Evolutionary conservation across 169 alveolate species (phyloP), one percentile per base, ranked within the genome.

Genomic region (Eimeria maxima): DNA sequence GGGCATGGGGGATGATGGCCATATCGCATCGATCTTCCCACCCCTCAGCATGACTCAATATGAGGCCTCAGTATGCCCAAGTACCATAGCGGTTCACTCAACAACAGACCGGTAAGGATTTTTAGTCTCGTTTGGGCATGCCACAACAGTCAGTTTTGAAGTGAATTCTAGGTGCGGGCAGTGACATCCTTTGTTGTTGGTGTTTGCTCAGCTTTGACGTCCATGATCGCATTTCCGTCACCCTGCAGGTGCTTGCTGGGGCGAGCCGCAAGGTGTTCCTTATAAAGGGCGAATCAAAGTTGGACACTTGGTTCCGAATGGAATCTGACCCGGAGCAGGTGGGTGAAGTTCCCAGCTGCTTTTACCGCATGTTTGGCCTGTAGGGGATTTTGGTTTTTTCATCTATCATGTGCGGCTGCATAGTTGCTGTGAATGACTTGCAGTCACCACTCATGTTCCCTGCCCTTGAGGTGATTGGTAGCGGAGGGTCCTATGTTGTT

Each of bases 141-240:
- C 67, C 45, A 20, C 57, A 50, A 27, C 29, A 29, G 8, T 16
- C 50, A 33, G 78, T 22, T 53, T 33, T 29, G 74, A 83, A 14
- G 20, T 83, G 50, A 57, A 24, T 38, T 42, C 33, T 7, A 29
- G 27, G 11, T 55, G 74, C 92, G 29, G 8, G 60, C 38, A 14
- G 24, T 47, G 22, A 24, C 38, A 29, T 4, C 63, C 11, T 29
- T 0, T 47, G 53, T 71, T 14, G 67, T 24, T n/a, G 42, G 16
- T 76, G 83, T n/a, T 60, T 69, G 6, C 87, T 76, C 96, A 96
- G 97, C 73, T 96, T 97, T 53, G 97, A 95, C 71, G 97, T 87
- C 53, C 81, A 95, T 45, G 96, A 97, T 76, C 95, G 98, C 63
- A 97, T 97, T 84, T 96, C 97, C 50, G 97, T 97, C 14, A 95